Conservation (phyloP, 768 basidiomycete species). For the Collybia mongolica region DNA sequence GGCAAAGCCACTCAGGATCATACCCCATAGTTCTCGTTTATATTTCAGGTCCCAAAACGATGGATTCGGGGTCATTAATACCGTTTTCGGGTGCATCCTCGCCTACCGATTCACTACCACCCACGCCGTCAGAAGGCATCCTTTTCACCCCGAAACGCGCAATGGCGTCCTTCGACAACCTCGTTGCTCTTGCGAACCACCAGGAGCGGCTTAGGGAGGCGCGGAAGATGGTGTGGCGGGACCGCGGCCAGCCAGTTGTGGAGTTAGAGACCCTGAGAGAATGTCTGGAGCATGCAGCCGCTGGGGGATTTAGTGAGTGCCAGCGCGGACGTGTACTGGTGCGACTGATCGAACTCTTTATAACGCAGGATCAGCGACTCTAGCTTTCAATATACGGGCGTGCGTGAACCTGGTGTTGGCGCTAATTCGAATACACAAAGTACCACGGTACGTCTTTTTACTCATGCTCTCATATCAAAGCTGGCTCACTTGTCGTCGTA, state of each 20-base stretch:
- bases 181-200: conserved; percentile 82
- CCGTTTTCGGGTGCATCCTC: conserved; percentile 11
- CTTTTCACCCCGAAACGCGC: conserved; percentile 54
- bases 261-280: conserved; percentile 63
- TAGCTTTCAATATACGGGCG: conserved; percentile 82
- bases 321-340: not conserved
- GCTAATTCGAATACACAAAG: conserved; percentile 66
- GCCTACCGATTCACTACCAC: conserved; percentile 7
- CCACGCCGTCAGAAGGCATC: conserved; percentile 26
- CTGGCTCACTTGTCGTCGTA: not conserved
- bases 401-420: conserved; percentile 80
- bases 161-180: conserved; percentile 79
- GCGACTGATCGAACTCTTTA: not conserved
- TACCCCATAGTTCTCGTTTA: not conserved
- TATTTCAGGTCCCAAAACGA: not conserved
- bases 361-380: conserved; percentile 66
- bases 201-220: conserved; percentile 74
- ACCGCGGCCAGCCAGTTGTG: conserved; percentile 72
- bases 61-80: conserved; percentile 13
- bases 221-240: conserved; percentile 79
- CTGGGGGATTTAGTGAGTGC: conserved; percentile 70
- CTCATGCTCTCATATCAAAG: not conserved
- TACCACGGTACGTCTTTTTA: conserved; percentile 53
- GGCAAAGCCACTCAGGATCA: too few relatives aligned
- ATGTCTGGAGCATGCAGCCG: conserved; percentile 68